Conservation (phyloP, 768 basidiomycete species). For the Boletus tomentosulus region DNA sequence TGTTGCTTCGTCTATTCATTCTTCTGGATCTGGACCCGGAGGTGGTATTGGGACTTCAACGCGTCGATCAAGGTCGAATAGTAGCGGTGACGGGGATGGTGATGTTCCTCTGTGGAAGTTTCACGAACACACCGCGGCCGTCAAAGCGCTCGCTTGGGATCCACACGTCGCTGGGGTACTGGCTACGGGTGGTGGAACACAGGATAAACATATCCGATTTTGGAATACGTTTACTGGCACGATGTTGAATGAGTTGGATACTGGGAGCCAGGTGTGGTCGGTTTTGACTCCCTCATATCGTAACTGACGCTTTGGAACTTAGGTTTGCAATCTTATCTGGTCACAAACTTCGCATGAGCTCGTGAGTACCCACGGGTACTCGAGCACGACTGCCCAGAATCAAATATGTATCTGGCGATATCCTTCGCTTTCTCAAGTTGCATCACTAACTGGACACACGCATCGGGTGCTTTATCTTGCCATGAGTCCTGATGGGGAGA, state of each 20-base stretch:
- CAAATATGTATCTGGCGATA: slow-evolving; percentile 97
- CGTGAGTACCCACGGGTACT: slow-evolving; percentile 97
- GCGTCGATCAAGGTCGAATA: slow-evolving; percentile 24
- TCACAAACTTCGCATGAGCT: slow-evolving; percentile 93
- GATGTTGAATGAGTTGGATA: slow-evolving; percentile 85
- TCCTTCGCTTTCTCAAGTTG: slow-evolving; percentile 90
- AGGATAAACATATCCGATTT: slow-evolving; percentile 95
- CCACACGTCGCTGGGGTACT: slow-evolving; percentile 88
- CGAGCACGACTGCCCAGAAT: slow-evolving; percentile 89
- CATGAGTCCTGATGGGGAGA: slow-evolving; percentile 96
- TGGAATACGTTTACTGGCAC: slow-evolving; percentile 92
- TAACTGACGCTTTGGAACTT: slow-evolving; percentile 5
- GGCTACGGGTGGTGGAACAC: slow-evolving; percentile 96
- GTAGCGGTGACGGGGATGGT: slow-evolving; percentile 30
- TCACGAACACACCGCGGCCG: slow-evolving; percentile 94
- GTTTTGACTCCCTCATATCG: not conserved
- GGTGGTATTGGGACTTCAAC: slow-evolving; percentile 22
- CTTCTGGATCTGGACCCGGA: slow-evolving; percentile 29
- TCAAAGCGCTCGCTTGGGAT: slow-evolving; percentile 98
- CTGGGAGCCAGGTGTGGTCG: slow-evolving; percentile 79
- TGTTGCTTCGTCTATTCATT: slow-evolving; percentile 22
- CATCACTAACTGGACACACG: slow-evolving; percentile 90
- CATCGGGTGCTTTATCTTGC: slow-evolving; percentile 96
- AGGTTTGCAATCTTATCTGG: slow-evolving; percentile 99
- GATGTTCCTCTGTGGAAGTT: slow-evolving; percentile 88